These are phyloP conservation scores for Candida qinlingensis DNA, from an alignment of 805 yeast genomes.

Conservation along the genomic window DNA sequence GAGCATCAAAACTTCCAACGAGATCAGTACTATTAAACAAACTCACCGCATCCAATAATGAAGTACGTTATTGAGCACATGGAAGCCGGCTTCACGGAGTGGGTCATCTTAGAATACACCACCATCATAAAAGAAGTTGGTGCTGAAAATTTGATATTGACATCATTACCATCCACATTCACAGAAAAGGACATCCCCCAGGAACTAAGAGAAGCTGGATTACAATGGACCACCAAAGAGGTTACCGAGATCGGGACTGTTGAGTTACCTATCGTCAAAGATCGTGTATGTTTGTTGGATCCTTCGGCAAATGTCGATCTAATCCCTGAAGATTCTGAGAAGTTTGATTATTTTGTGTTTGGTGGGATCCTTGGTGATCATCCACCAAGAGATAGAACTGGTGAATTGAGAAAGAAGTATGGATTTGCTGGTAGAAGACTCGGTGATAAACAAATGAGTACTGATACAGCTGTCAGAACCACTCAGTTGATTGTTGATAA, in stretches of 20 bases:
- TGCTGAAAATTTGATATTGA: conserved; percentile 60
- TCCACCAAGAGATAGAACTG: conserved; percentile 88
- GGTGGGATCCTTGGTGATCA: conserved; percentile 97
- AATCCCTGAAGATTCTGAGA: conserved; percentile 56
- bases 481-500: conserved; percentile 74
- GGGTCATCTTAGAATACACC: conserved; percentile 87
- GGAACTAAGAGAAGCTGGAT: conserved; percentile 50
- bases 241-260: conserved; percentile 38
- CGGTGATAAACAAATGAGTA: conserved; percentile 91
- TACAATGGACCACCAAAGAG: conserved; percentile 81
- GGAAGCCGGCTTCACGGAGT: conserved; percentile 95
- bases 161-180: conserved; percentile 68
- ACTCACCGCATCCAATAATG: conserved; percentile 35
- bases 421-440: conserved; percentile 85
- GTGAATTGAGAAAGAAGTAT: conserved; percentile 71
- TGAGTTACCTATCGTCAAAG: conserved; percentile 39
- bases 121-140: conserved; percentile 85
- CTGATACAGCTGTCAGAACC: conserved; percentile 94
- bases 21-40: background rate
- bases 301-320: conserved; percentile 80
- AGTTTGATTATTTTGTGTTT: conserved; percentile 85
- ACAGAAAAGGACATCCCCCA: conserved; percentile 60
- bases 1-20: background rate
- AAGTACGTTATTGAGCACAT: conserved; percentile 94
- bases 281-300: conserved; percentile 76